A percentile compares a stretch with the other conserved stretches of the same genome.
phyloP scores from a whole-genome alignment of 1,284 basidiomycete genomes.

The Sanguinoderma infundibulare region DNA sequence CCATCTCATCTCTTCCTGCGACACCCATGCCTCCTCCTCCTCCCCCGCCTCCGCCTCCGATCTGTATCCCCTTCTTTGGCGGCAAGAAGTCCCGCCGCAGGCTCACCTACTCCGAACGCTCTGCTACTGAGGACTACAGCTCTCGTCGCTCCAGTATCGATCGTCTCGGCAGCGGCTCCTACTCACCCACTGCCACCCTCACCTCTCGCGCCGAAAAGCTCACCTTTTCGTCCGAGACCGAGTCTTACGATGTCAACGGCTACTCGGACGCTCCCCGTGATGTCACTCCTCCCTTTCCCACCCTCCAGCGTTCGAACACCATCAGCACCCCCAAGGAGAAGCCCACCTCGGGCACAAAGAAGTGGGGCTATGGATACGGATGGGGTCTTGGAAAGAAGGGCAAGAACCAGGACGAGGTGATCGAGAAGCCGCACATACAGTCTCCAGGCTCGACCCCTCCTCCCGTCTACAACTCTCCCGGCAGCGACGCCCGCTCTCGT shows the following conservation, averaged over 20 bases:
- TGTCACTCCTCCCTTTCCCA: constrained; percentile 27
- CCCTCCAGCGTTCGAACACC: constrained; percentile 30
- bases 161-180: constrained; percentile 35
- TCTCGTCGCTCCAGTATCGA: constrained; percentile 34
- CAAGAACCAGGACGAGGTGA: constrained; percentile 47
- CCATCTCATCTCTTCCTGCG: constrained; percentile 27
- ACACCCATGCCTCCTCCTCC: constrained; percentile 38
- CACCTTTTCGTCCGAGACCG: constrained; percentile 42
- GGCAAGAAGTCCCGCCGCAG: constrained; percentile 33
- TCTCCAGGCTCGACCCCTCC: constrained; percentile 34
- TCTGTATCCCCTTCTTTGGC: constrained; percentile 34
- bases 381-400: constrained; percentile 68
- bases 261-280: constrained; percentile 34
- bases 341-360: constrained; percentile 38
- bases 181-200: constrained; percentile 44
- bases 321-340: constrained; percentile 23
- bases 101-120: constrained; percentile 33
- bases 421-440: constrained; percentile 31
- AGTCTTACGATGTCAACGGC: constrained; percentile 36
- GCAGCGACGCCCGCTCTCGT: constrained; percentile 32
- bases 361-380: constrained; percentile 69
- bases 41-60: constrained; percentile 35
- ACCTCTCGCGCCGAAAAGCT: constrained; percentile 42
- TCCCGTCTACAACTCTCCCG: constrained; percentile 42
- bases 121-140: constrained; percentile 30